Evolutionary conservation across 1,284 basidiomycete genomes (phyloP).

Genomic region (Trichosporon coremiiforme): DNA sequence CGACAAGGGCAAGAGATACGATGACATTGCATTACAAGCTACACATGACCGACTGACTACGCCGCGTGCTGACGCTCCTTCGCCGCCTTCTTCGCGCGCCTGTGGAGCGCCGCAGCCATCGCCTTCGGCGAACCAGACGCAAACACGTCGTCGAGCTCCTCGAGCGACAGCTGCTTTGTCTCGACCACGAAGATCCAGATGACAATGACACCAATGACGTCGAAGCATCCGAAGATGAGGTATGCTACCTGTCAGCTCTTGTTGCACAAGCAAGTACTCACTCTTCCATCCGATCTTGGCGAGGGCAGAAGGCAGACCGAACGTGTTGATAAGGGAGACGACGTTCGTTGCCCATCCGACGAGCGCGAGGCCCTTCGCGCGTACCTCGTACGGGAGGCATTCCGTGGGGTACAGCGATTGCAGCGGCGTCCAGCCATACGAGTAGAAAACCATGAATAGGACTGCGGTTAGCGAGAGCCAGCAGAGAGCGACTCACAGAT

Average conservation of each 20-base stretch:
- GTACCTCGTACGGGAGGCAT: slow-evolving; percentile 60
- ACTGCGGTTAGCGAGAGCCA: slow-evolving; percentile 4
- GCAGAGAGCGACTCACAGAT: slow-evolving; percentile 29
- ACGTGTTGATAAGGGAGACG: slow-evolving; percentile 44
- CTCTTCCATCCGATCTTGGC: slow-evolving; percentile 39
- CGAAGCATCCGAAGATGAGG: slow-evolving; percentile 62
- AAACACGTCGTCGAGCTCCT: slow-evolving; percentile 64
- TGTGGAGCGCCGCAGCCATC: slow-evolving; percentile 53
- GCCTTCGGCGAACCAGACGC: slow-evolving; percentile 57
- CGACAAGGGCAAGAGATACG: no score
- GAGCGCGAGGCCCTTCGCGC: slow-evolving; percentile 60
- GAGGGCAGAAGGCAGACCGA: slow-evolving; percentile 44
- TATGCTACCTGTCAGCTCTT: slow-evolving; percentile 58
- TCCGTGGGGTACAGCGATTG: slow-evolving; percentile 64
- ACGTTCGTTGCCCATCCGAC: slow-evolving; percentile 34
- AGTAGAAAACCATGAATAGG: slow-evolving; percentile 40
- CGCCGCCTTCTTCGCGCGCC: slow-evolving; percentile 24
- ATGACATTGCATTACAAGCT: no score
- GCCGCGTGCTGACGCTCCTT: slow-evolving; percentile 21
- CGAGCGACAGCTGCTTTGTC: slow-evolving; percentile 60
- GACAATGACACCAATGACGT: slow-evolving; percentile 63
- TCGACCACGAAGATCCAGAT: slow-evolving; percentile 63
- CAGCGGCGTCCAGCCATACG: slow-evolving; percentile 64
- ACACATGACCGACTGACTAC: neutral
- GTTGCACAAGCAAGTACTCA: slow-evolving; percentile 42